Evolutionary conservation across 768 basidiomycete species (phyloP).

Genomic region (Cantharellus cinnabarinus): DNA sequence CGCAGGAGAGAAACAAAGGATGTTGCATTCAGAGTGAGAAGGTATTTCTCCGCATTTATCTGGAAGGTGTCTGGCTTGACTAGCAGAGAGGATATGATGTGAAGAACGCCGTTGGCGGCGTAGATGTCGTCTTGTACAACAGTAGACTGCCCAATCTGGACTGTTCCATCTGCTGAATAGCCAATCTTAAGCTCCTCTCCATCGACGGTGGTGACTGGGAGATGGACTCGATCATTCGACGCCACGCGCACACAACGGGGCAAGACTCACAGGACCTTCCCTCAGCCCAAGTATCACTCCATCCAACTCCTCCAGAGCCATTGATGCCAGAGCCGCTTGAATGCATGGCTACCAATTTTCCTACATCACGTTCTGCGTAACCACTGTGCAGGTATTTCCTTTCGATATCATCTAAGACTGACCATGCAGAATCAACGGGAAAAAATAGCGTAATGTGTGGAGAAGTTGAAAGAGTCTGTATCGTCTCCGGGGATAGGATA

Average conservation of each 20-base stretch:
- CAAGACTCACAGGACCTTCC: not conserved
- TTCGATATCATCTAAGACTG: slow-evolving; percentile 54
- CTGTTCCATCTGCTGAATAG: slow-evolving; percentile 29
- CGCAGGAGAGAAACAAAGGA: slow-evolving; percentile 77
- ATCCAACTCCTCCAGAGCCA: slow-evolving; percentile 13
- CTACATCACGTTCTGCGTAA: slow-evolving; percentile 64
- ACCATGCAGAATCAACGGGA: slow-evolving; percentile 71
- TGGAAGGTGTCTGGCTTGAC: slow-evolving; percentile 53
- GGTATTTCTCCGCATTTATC: slow-evolving; percentile 85
- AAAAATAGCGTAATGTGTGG: slow-evolving; percentile 74
- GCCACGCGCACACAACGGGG: not conserved
- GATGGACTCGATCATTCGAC: not conserved
- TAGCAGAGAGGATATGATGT: slow-evolving; percentile 69
- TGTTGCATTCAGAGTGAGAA: slow-evolving; percentile 80
- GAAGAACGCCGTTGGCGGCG: slow-evolving; percentile 86
- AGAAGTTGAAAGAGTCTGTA: slow-evolving; percentile 37
- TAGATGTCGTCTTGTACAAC: slow-evolving; percentile 66
- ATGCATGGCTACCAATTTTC: slow-evolving; percentile 60
- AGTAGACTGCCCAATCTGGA: slow-evolving; percentile 12
- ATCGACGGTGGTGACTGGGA: slow-evolving; percentile 12
- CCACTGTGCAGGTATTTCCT: slow-evolving; percentile 74
- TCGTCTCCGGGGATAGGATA: slow-evolving; percentile 42
- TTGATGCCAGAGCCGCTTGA: slow-evolving; percentile 24
- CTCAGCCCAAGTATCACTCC: slow-evolving; percentile 15
- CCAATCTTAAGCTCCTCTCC: slow-evolving; percentile 44